These are phyloP conservation scores for Fusarium miscanthi DNA, from an alignment of 2,329 filamentous ascomycete genomes.

Conservation along the genomic window DNA sequence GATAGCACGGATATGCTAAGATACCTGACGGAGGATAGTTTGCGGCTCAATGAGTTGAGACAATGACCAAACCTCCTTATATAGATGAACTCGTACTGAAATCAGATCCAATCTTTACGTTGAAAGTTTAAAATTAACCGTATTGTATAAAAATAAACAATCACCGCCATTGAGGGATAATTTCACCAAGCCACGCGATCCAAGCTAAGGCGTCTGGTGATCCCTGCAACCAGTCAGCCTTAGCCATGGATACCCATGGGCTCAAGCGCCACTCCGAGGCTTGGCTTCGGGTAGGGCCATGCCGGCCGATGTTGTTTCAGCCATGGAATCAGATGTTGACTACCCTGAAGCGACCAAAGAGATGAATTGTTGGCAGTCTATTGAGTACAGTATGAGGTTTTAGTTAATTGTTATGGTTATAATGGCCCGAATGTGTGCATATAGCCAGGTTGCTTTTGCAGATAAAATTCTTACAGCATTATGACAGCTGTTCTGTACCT, in stretches of 20 bases:
- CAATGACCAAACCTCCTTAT: background rate
- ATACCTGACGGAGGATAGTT: no score
- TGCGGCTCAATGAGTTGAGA: background rate
- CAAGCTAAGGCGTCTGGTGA: background rate
- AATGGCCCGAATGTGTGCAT: rapidly evolving
- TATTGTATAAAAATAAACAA: background rate
- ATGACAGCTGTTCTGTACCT: no score
- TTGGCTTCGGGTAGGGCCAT: constrained; percentile 23
- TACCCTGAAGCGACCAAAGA: background rate
- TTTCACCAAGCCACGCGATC: background rate
- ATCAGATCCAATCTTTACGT: background rate
- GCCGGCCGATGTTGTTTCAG: background rate
- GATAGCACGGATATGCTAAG: background rate
- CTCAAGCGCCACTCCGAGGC: background rate
- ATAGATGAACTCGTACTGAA: no score
- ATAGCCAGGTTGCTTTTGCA: no score
- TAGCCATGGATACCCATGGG: background rate
- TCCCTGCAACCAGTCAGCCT: background rate
- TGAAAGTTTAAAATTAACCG: background rate
- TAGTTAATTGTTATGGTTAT: rapidly evolving
- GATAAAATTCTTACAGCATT: background rate
- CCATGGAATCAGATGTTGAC: background rate
- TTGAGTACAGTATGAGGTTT: background rate
- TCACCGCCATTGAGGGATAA: background rate
- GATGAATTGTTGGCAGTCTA: background rate